phyloP scores from a whole-genome alignment of 768 basidiomycete species.

The Lentinula sp. region DNA sequence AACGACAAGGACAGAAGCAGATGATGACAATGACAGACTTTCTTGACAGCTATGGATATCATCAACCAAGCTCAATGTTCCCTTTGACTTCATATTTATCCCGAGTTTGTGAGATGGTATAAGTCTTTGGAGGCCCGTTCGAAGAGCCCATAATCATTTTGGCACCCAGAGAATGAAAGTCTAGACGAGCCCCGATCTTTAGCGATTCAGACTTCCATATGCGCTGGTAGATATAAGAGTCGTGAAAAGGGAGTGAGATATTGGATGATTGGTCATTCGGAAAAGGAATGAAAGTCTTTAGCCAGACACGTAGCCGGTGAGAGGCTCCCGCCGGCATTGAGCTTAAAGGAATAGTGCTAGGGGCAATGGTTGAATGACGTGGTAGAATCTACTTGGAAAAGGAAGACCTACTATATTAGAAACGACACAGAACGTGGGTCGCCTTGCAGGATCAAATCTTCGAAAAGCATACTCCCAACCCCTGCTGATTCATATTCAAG shows the following conservation, averaged over 20 bases:
- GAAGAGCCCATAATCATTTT: constrained; percentile 47
- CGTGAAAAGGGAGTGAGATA: constrained; percentile 32
- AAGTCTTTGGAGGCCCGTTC: constrained; percentile 31
- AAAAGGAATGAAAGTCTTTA: constrained; percentile 38
- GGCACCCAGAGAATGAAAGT: constrained; percentile 43
- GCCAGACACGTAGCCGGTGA: constrained; percentile 61
- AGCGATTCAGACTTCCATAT: constrained; percentile 61
- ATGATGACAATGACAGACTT: not conserved
- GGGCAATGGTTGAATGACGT: constrained; percentile 3
- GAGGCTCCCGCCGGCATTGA: constrained; percentile 52
- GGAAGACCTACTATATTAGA: constrained; percentile 48
- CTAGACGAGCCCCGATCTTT: constrained; percentile 51
- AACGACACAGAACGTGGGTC: constrained; percentile 50
- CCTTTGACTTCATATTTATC: constrained; percentile 2
- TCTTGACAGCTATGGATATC: not conserved
- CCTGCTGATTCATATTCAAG: constrained; percentile 64
- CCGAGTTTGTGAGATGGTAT: constrained; percentile 13
- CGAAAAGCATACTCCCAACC: constrained; percentile 47
- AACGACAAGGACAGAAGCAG: not conserved
- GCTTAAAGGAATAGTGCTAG: constrained; percentile 47
- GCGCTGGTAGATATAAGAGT: constrained; percentile 56
- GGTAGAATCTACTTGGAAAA: not conserved
- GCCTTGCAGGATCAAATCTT: constrained; percentile 48
- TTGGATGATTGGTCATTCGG: constrained; percentile 21
- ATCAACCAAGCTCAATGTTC: constrained; percentile 3